Evolutionary conservation across 495 filamentous ascomycete species (phyloP).

Genomic region (Venustampulla echinocandica): DNA sequence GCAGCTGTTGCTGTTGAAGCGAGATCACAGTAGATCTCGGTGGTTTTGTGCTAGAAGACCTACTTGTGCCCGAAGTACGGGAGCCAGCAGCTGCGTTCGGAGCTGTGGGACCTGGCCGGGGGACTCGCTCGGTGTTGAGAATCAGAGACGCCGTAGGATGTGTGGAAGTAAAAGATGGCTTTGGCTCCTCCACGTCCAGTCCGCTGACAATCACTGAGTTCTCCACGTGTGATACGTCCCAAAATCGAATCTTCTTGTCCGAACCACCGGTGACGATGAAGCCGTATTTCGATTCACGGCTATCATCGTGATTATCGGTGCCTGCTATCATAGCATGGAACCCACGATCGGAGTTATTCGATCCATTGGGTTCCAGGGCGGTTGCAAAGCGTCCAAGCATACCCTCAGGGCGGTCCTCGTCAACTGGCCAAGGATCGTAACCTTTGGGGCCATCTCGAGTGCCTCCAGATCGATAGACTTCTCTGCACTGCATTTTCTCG

Average conservation of each 20-base stretch:
- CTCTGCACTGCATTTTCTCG: slow-evolving; percentile 79
- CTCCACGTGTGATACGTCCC: slow-evolving; percentile 72
- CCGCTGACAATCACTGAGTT: slow-evolving; percentile 73
- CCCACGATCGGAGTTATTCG: slow-evolving; percentile 41
- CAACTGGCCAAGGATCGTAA: slow-evolving; percentile 83
- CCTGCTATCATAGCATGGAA: slow-evolving; percentile 53
- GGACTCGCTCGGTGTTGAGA: slow-evolving; percentile 62
- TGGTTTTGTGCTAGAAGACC: slow-evolving; percentile 34
- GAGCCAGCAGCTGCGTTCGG: slow-evolving; percentile 32
- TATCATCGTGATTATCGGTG: slow-evolving; percentile 45
- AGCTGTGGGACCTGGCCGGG: slow-evolving; percentile 33
- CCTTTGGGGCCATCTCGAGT: slow-evolving; percentile 46
- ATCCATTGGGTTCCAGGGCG: slow-evolving; percentile 47
- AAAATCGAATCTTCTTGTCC: slow-evolving; percentile 87
- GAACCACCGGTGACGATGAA: slow-evolving; percentile 83
- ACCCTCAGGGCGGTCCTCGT: slow-evolving; percentile 79
- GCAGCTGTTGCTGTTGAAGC: slow-evolving; percentile 73
- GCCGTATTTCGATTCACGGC: slow-evolving; percentile 47
- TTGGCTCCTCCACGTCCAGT: slow-evolving; percentile 56
- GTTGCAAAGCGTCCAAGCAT: slow-evolving; percentile 86
- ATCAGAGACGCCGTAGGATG: slow-evolving; percentile 61
- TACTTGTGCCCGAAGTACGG: slow-evolving; percentile 27
- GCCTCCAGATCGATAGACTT: slow-evolving; percentile 67
- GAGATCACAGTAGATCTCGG: slow-evolving; percentile 81
- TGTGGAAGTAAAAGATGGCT: slow-evolving; percentile 61